Percentiles rank a stretch among this genome's conserved stretches.
Conservation (phyloP, 768 basidiomycete genomes). For the Leccinum boreale region DNA sequence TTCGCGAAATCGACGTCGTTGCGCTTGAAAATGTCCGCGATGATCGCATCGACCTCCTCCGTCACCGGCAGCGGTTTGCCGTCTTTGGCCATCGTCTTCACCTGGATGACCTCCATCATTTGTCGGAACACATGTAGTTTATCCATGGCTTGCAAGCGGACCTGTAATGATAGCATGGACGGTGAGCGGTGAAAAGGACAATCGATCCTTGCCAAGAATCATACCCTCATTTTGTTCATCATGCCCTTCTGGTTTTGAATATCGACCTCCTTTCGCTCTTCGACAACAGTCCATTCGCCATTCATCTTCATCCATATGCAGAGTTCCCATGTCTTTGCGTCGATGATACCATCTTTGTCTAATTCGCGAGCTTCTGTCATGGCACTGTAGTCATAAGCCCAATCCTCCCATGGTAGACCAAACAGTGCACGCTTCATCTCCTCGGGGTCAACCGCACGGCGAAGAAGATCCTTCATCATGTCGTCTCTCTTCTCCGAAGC, state of each 20-base stretch:
- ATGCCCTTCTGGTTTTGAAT: conserved; percentile 19
- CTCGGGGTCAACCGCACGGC: conserved; percentile 28
- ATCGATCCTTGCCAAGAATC: neutral
- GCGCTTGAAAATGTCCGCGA: conserved; percentile 31
- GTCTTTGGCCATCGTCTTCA: conserved; percentile 27
- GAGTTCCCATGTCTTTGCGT: conserved; percentile 26
- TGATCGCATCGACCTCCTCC: conserved; percentile 30
- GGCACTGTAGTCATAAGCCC: conserved; percentile 29
- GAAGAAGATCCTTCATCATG: conserved; percentile 24
- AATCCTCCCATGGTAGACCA: conserved; percentile 34
- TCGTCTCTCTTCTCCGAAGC: conserved; percentile 27
- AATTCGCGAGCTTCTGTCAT: conserved; percentile 26
- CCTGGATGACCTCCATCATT: conserved; percentile 33
- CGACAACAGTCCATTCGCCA: conserved; percentile 27
- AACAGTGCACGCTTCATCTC: conserved; percentile 22
- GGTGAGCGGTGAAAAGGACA: neutral
- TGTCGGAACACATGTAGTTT: conserved; percentile 30
- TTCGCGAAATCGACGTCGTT: conserved; percentile 31
- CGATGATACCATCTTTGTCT: conserved; percentile 19
- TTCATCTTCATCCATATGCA: conserved; percentile 33
- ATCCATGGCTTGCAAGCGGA: conserved; percentile 28
- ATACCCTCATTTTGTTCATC: conserved; percentile 31
- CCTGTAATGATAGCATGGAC: conserved; percentile 9
- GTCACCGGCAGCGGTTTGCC: conserved; percentile 24
- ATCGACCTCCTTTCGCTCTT: conserved; percentile 25